These are phyloP conservation scores for Casuarina cunninghamiana DNA, from an alignment of 306 rosid species.

Conservation along the genomic window DNA sequence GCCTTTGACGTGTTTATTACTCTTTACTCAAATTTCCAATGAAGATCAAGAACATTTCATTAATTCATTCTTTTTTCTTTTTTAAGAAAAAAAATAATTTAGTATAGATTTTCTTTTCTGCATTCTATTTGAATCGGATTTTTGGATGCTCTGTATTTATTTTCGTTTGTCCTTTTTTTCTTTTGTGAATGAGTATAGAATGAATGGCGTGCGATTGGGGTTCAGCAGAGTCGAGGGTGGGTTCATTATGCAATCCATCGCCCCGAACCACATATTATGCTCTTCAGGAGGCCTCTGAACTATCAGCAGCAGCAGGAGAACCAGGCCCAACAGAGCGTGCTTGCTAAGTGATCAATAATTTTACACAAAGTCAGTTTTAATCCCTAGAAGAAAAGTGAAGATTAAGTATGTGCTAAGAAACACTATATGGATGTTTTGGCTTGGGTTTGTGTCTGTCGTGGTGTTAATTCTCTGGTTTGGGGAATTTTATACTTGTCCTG, in stretches of 20 bases:
- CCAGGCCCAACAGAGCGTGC: constrained; percentile 50
- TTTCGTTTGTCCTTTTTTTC: background rate
- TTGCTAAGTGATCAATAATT: constrained; percentile 47
- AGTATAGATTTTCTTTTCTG: too few species aligned
- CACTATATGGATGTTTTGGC: too few species aligned
- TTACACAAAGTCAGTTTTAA: background rate
- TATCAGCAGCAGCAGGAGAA: constrained; percentile 87
- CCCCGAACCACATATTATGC: constrained; percentile 97
- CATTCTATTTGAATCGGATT: background rate
- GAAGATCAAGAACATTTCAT: too few species aligned
- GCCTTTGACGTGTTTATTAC: too few species aligned
- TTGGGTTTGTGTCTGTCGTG: too few species aligned
- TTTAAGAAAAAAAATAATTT: too few species aligned
- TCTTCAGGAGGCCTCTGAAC: constrained; percentile 92
- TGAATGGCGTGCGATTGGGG: constrained; percentile 94
- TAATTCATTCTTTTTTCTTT: too few species aligned
- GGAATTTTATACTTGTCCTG: too few species aligned
- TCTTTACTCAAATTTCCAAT: too few species aligned
- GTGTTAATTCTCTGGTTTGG: too few species aligned
- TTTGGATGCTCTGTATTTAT: background rate
- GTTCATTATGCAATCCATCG: constrained; percentile 94
- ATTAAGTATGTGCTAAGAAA: constrained; percentile 21
- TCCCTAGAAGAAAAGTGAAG: constrained; percentile 28
- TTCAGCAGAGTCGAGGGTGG: constrained; percentile 99
- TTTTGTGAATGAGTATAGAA: constrained; percentile 35